Evolutionary conservation across 768 basidiomycete genomes (phyloP), one percentile per base, ranked within the genome.

Genomic region (Suillus subluteus): DNA sequence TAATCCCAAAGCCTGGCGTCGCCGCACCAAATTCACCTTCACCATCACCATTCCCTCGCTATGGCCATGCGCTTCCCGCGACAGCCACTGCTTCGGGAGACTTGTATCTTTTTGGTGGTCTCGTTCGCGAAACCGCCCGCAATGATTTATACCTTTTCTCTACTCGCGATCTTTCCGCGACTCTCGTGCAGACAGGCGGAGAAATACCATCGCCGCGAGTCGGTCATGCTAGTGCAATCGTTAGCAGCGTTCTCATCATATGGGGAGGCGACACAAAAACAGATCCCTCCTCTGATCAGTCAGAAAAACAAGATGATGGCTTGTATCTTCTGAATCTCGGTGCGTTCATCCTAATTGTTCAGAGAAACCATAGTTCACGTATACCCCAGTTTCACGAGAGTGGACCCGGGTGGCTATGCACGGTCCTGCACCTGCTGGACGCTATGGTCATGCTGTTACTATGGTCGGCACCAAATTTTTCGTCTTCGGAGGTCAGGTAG

Each of bases 201-300:
- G 94, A 96, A 72, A 81, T 92, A 8, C 98, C 98, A 1, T 88
- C 88, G 18, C 89, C 95, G 0, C 83, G 98, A 69, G 96, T 99
- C n/a, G 97, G 98, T 0, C 98, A 99, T 80, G 95, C 96, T 3
- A 91, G 92, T 77, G 97, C 97, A 7, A 88, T 98, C 61, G 95
- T 99, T 65, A 95, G 95, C 77, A 95, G 92, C 73, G 97, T 98
- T 61, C 83, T 99, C 67, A 92, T 99, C 67, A 91, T 98, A 4
- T 99, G 98, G 98, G 98, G 98, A 40, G 98, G 97, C 32, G 98
- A 99, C 75, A 98, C 96, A 4, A 96, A 95, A 79, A 87, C 89
- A 16, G 90, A 91, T 71, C 81, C 82, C 30, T 86, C 82, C 76
- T 80, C 84, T 40, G 86, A 83, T 70, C 82, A 82, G 11, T 80